Evolutionary conservation across 1,284 basidiomycete species (phyloP), one percentile per base, ranked within the genome.

Genomic region (Ceratorhiza oryzae-sativae): DNA sequence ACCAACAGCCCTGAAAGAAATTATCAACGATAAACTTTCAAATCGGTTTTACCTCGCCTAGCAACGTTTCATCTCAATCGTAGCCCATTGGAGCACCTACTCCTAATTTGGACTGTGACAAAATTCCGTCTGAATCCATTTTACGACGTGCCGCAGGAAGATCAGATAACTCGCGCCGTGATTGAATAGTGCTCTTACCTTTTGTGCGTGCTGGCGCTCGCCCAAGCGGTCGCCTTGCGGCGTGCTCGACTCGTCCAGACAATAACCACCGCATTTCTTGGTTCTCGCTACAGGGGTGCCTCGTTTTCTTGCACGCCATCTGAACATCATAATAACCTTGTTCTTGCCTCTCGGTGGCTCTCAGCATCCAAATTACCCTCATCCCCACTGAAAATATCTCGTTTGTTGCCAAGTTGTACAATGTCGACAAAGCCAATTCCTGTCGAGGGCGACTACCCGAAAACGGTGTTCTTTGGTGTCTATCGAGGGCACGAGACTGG

Each of bases 391-490:
- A 18, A 13, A 32, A 32, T 32, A 34, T n/a, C n/a, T 32, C 9
- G 53, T 15, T 32, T 20, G 27, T 18, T 36, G 13, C 30, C 30
- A 34, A 15, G 9, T 39, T n/a, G n/a, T 32, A 45, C 23, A 3
- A 65, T 65, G 62, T 65, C 48, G 12, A n/a, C 45, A 25, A 32
- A n/a, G 6, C 42, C 13, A n/a, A 23, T 13, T 49, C 32, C 32
- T 13, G 3, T 41, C 10, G 51, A 45, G 48, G 41, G 23, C 10
- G 63, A 56, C 10, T 68, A 56, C n/a, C 63, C 63, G 1, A 23
- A 12, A 15, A 46, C 36, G 9, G 63, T 36, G 2, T 68, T 68
- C 27, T 68, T 68, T 30, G 63, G 34, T 20, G 63, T 68, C 27
- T 34, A 68, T 39, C 36, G 51, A 10, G 63, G 63, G 3, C 49